Base-by-base conservation (phyloP, 768 basidiomycete genomes). In the Trametes cubensis region DNA sequence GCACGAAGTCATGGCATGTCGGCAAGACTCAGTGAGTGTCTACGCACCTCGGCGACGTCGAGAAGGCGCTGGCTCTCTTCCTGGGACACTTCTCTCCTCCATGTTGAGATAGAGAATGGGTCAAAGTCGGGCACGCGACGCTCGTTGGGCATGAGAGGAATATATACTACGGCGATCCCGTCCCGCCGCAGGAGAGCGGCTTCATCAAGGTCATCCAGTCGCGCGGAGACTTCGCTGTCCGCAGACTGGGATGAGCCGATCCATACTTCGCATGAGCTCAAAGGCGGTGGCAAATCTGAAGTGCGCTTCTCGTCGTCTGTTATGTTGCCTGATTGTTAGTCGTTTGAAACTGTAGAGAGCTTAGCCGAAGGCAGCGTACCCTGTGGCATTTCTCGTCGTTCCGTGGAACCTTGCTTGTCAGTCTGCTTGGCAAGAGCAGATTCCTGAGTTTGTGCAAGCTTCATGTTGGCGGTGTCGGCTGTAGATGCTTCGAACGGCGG, bases 151-250 rank as follows among this genome's bases (percentile, higher is more conserved):
- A 65, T 61, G 15, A 71, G 64, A 2, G 70, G 70, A n/a, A 71
- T 66, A 45, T 71, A 71, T 1, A 71, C 70, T 17, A 71, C 62
- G 11, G 65, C 66, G 38, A 71, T 68, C 15, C 70, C 70, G 47
- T 71, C 70, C 1, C 68, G 67, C 30, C 30, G 53, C 28, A 71
- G 58, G 3, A 71, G 66, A 18, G 70, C 68, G 6, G 64, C 70
- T 45, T 71, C 70, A 55, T 71, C 70, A 23, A 71, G 66, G 40
- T 71, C 70, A 47, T 71, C 70, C 17, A 71, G 61, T 21, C 70
- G 67, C 8, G 68, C 65, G 4, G 67, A 63, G 7, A 57, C 59
- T 15, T 56, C 52, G 34, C 34, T 34, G 17, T 64, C 66, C 38
- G 61, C 14, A 15, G 65, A 20, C 40, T 62, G 52, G 8, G 70